Conservation (phyloP, 2,329 filamentous ascomycete species). For the Cladosporium sp. region DNA sequence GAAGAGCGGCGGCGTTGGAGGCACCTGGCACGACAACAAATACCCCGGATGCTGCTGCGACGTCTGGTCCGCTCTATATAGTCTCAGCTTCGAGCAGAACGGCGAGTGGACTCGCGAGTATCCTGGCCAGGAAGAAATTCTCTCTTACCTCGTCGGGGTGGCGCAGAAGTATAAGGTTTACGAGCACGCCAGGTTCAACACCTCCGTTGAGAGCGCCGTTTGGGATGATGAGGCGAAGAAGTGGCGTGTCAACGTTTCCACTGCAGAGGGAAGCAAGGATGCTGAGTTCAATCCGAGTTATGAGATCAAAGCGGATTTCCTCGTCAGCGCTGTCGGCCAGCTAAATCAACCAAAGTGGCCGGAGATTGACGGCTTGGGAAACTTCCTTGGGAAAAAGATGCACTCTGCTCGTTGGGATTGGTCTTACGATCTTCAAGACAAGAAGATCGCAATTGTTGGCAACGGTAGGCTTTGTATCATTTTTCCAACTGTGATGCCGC, state of each 20-base stretch:
- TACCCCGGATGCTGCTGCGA: conserved; percentile 56
- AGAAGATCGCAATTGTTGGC: conserved; percentile 56
- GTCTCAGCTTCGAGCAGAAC: conserved; percentile 59
- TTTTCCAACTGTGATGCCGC: neutral
- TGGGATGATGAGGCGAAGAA: conserved; percentile 53
- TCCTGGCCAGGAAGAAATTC: conserved; percentile 57
- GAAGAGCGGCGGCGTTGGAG: conserved; percentile 51
- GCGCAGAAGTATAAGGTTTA: conserved; percentile 54
- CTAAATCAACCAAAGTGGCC: conserved; percentile 53
- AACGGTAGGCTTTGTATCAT: conserved; percentile 40
- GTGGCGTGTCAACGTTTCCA: conserved; percentile 49
- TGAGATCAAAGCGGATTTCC: conserved; percentile 51
- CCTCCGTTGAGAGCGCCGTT: conserved; percentile 46
- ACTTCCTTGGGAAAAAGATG: conserved; percentile 51
- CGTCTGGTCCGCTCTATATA: conserved; percentile 54
- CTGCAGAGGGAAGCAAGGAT: conserved; percentile 49
- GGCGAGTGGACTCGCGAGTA: conserved; percentile 55
- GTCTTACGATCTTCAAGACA: conserved; percentile 51
- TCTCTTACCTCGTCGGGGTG: conserved; percentile 51
- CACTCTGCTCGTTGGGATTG: conserved; percentile 60
- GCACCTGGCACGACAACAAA: conserved; percentile 53
- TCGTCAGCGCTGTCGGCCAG: conserved; percentile 57
- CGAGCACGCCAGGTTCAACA: conserved; percentile 56
- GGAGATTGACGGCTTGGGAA: conserved; percentile 44
- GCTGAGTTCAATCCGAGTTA: conserved; percentile 51